Base-by-base conservation (phyloP, 1,139 yeast genomes). In the Hyphopichia fennica region DNA sequence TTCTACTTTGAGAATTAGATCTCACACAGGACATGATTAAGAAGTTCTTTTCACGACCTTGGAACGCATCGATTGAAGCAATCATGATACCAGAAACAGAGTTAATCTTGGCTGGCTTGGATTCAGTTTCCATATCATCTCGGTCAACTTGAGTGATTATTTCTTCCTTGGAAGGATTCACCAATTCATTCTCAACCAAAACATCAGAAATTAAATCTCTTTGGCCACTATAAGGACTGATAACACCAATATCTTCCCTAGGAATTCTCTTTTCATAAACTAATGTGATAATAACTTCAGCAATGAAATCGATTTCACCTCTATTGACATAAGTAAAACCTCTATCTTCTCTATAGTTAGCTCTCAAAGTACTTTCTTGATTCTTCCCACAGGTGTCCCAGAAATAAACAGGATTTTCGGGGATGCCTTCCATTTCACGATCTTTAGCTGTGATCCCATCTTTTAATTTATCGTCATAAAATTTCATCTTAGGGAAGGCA, bases 211-310 rank as follows among this genome's bases (percentile, higher is more conserved):
- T 66, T 44, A 79, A 59, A 54, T 83, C 88, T 52, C 90, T 69
- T 56, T 84, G 90, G 0, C 87, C 88, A 41, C 87, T 75, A 56
- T 84, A 84, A 11, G 89, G 88, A 1, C 90, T 84, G 44, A 84
- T 80, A 17, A 84, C 67, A 47, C 88, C 87, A 43, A 84, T 83
- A 30, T 79, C 74, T 1, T 67, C 61, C 27, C 74, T 68, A 2
- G 64, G 51, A 18, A 84, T 72, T 7, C 74, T 71, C 52, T 82
- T 81, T 36, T 80, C 84, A 45, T 73, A 66, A 19, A 82, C 70
- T 45, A 84, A 65, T 18, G 65, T 67, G 41, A 69, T 75, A 38
- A 84, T 56, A 0, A 76, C 65, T 44, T 76, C 67, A 27, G 73
- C 55, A 22, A 84, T 69, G 37, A 65, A 62, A 2, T 65, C 59